These are phyloP conservation scores for Teratosphaeria epicoccoides DNA, from an alignment of 2,329 filamentous ascomycete genomes.

Conservation along the genomic window DNA sequence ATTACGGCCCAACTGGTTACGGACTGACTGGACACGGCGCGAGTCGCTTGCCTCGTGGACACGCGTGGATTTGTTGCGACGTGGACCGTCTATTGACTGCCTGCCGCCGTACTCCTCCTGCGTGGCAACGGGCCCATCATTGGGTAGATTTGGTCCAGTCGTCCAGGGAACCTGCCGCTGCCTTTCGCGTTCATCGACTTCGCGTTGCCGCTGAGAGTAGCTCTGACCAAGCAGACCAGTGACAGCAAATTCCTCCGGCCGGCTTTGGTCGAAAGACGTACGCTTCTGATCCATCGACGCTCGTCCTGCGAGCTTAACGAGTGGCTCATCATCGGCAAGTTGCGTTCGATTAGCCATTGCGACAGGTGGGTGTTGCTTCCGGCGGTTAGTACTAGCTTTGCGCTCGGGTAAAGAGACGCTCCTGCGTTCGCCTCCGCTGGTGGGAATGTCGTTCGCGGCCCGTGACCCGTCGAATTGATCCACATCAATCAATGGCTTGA, in stretches of 20 bases:
- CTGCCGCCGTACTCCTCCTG: slow-evolving; percentile 5
- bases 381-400: slow-evolving; percentile 5
- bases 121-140: slow-evolving; percentile 24
- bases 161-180: slow-evolving; percentile 38
- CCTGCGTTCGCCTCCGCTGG: slow-evolving; percentile 12
- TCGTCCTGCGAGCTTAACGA: slow-evolving; percentile 18
- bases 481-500: slow-evolving; percentile 57
- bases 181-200: slow-evolving; percentile 29
- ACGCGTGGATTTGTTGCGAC: slow-evolving; percentile 7
- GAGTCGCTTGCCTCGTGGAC: slow-evolving; percentile 6
- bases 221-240: slow-evolving; percentile 39
- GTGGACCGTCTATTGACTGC: slow-evolving; percentile 4
- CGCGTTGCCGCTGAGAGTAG: slow-evolving; percentile 38
- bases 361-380: slow-evolving; percentile 26
- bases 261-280: slow-evolving; percentile 13
- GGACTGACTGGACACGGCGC: slow-evolving; percentile 12
- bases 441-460: neutral
- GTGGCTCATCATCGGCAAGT: slow-evolving; percentile 26
- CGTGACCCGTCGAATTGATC: slow-evolving; percentile 42
- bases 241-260: slow-evolving; percentile 34
- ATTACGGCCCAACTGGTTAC: slow-evolving; percentile 8
- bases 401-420: slow-evolving; percentile 14
- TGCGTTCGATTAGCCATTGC: slow-evolving; percentile 13
- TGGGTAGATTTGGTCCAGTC: slow-evolving; percentile 48
- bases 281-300: slow-evolving; percentile 11